A percentile compares a stretch with the other conserved stretches of the same genome.
Evolutionary conservation across 106 monocot species (phyloP).

Genomic region (Acorus calamus): DNA sequence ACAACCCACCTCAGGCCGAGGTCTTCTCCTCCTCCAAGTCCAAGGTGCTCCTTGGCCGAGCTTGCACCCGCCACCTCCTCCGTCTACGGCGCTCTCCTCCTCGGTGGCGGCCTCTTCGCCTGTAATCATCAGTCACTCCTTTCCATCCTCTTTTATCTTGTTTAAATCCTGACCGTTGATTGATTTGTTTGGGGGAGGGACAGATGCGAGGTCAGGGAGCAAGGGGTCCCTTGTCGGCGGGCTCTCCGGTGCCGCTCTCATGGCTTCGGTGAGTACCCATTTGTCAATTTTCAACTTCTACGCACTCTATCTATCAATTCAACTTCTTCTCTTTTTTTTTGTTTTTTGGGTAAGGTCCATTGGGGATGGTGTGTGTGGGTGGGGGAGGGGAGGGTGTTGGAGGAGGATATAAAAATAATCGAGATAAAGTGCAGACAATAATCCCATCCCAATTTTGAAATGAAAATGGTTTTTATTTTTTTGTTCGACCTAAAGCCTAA

Average conservation of each 20-base stretch:
- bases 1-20: too few species aligned
- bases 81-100: constrained; percentile 63
- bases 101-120: constrained; percentile 79
- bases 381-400: too few species aligned
- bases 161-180: neutral
- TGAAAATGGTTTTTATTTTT: too few species aligned
- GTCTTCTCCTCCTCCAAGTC: constrained; percentile 15
- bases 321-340: too few species aligned
- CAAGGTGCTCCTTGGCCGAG: constrained; percentile 28
- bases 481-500: too few species aligned
- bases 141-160: neutral
- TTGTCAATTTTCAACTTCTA: neutral
- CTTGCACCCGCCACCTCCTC: constrained; percentile 53
- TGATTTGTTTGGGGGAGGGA: neutral
- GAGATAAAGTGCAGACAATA: too few species aligned
- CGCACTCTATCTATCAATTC: too few species aligned
- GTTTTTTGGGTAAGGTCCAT: too few species aligned
- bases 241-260: constrained; percentile 46
- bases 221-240: constrained; percentile 74
- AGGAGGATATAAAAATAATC: too few species aligned
- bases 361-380: too few species aligned
- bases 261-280: constrained; percentile 42
- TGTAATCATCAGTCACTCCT: constrained; percentile 17
- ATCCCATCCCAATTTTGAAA: too few species aligned
- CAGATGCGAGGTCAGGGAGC: constrained; percentile 75